phyloP scores from a whole-genome alignment of 257 asterid species.

The Capsicum chinense region DNA sequence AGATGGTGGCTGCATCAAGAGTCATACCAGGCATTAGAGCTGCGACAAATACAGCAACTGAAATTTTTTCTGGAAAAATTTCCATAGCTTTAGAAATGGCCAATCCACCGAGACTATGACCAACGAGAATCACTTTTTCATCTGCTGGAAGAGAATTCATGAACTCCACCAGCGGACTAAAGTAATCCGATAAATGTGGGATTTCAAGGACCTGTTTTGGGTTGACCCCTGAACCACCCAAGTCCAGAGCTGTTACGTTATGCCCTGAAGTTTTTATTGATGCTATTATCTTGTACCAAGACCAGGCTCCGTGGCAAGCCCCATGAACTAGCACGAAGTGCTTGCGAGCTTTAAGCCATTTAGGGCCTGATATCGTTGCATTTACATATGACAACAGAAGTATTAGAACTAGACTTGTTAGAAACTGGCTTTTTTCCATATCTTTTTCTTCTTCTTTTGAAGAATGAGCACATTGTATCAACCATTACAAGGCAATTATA shows the following conservation, averaged over 20 bases:
- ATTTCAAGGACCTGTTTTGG: constrained; percentile 31
- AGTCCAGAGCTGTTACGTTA: constrained; percentile 43
- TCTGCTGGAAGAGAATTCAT: constrained; percentile 39
- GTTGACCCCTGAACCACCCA: constrained; percentile 44
- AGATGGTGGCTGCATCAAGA: constrained; percentile 14
- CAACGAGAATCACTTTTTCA: constrained; percentile 45
- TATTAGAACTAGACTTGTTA: not conserved
- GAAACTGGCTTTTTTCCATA: not conserved
- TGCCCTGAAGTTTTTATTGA: constrained; percentile 34
- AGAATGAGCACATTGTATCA: not conserved
- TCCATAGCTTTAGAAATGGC: constrained; percentile 50
- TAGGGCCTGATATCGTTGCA: not conserved
- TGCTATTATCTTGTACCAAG: constrained; percentile 42
- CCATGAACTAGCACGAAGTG: constrained; percentile 52
- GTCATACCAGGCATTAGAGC: constrained; percentile 40
- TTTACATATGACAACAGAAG: not conserved
- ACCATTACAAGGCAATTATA: not conserved
- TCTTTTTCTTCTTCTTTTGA: not conserved
- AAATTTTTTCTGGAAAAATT: constrained; percentile 38
- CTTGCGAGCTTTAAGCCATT: not conserved
- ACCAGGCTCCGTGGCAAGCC: constrained; percentile 51
- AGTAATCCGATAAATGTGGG: constrained; percentile 34
- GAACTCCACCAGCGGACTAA: constrained; percentile 40
- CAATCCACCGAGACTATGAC: constrained; percentile 42
- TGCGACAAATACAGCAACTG: constrained; percentile 40